Evolutionary conservation across 805 yeast species (phyloP), one percentile per base, ranked within the genome.

Genomic region (Candida pseudofarinosa): DNA sequence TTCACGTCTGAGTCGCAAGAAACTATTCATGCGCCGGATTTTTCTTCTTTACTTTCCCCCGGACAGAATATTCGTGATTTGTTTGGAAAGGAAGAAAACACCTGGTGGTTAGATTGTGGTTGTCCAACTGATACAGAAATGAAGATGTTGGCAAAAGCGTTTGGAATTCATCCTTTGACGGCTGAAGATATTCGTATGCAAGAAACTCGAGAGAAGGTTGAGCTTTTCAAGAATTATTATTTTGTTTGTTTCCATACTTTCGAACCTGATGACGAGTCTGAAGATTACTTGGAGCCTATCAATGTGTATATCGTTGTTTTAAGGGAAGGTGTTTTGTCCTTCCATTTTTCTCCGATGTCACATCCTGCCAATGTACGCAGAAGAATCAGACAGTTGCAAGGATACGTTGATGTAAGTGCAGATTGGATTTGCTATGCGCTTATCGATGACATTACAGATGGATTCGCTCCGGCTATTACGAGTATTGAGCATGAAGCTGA

Each of bases 211-310:
- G 99, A 91, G 69, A 91, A 91, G 65, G 97, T 91, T 23, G 99
- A 91, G 66, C 71, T 91, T 48, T 91, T 91, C 75, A 80, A 81
- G 54, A 79, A 80, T 51, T 91, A 91, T 65, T 91, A 93, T 65
- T 89, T 93, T 70, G 96, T 93, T 34, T 87, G 96, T 75, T 93
- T 93, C 79, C 97, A 93, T 63, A 87, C 98, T 3, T 93, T 93
- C 65, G 97, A 89, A 59, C 82, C 85, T 18, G 96, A 91, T 51
- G 56, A 58, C 40, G 93, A 82, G 60, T 78, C 86, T 41, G 93
- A 85, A 54, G 95, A 88, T 48, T 90, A 85, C 60, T 68, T 85
- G 58, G 93, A 85, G 54, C 90, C 90, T 18, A 81, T 85, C 51
- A 82, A 83, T 54, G 84, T 85, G 26, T 85, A 85, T 62, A 71